Conservation (phyloP, 257 asterid species). For the Apocynum venetum region DNA sequence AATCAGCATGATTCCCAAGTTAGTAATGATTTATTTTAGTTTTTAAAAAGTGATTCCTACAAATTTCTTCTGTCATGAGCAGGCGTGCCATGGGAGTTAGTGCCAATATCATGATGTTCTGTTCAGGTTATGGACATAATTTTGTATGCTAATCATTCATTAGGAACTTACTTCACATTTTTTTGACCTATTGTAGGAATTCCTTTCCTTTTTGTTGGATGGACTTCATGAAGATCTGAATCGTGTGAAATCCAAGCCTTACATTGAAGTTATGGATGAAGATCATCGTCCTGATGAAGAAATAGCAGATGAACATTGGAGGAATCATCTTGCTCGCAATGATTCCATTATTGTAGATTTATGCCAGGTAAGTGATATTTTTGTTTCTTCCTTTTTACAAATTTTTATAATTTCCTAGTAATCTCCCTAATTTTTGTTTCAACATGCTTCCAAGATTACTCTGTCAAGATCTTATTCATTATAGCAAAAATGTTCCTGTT, state of each 20-base stretch:
- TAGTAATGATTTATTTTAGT: conserved; percentile 22
- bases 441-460: not conserved
- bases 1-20: conserved; percentile 79
- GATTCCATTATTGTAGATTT: conserved; percentile 67
- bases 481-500: not conserved
- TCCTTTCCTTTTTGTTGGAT: conserved; percentile 68
- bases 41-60: not conserved
- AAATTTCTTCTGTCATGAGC: not conserved
- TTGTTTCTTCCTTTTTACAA: conserved; percentile 16
- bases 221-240: conserved; percentile 82
- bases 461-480: not conserved
- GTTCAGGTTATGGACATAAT: not conserved
- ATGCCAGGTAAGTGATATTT: conserved; percentile 39
- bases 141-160: not conserved
- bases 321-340: conserved; percentile 58
- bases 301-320: conserved; percentile 71
- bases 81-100: not conserved
- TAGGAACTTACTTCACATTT: not conserved
- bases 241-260: conserved; percentile 67
- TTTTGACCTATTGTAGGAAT: conserved; percentile 39
- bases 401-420: not conserved
- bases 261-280: conserved; percentile 46
- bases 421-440: not conserved
- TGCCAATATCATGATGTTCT: not conserved
- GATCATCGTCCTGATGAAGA: conserved; percentile 55